These are phyloP conservation scores for Termitomyces sp. DNA, from an alignment of 768 basidiomycete species.

Conservation along the genomic window DNA sequence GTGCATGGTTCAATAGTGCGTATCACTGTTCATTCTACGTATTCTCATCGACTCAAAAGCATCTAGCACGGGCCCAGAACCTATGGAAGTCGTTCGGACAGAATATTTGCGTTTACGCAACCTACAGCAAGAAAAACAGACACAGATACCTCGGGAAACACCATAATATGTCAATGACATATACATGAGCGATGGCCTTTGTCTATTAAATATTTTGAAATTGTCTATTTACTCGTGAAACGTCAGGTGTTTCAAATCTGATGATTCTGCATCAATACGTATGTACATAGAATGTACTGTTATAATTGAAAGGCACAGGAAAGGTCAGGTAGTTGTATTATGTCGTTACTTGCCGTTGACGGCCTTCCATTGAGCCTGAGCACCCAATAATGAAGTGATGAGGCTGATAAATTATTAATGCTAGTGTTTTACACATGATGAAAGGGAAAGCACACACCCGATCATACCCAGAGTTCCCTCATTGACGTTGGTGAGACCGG, in stretches of 20 bases:
- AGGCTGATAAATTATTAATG: conserved; percentile 35
- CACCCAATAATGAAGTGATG: conserved; percentile 65
- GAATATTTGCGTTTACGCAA: conserved; percentile 70
- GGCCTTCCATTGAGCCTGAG: conserved; percentile 58
- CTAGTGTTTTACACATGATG: not conserved
- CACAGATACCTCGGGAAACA: not conserved
- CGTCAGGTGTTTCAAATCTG: not conserved
- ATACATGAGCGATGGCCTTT: not conserved
- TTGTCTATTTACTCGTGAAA: not conserved
- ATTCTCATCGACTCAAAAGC: conserved; percentile 1
- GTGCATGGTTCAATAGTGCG: conserved; percentile 79
- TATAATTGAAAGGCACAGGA: not conserved
- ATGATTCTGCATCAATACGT: not conserved
- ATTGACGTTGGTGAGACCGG: conserved; percentile 70
- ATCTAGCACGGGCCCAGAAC: conserved; percentile 62
- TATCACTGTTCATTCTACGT: conserved; percentile 7
- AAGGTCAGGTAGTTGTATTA: not conserved
- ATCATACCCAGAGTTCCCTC: conserved; percentile 83
- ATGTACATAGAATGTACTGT: not conserved
- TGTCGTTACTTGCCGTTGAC: conserved; percentile 34
- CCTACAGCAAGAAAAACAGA: conserved; percentile 22
- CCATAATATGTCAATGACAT: not conserved
- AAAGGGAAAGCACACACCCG: conserved; percentile 46
- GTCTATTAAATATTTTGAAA: not conserved
- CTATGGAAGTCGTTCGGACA: conserved; percentile 64